Evolutionary conservation across 352 stramenopile genomes (phyloP), one percentile per base, ranked within the genome.

Genomic region (Phytophthora agathidicida): DNA sequence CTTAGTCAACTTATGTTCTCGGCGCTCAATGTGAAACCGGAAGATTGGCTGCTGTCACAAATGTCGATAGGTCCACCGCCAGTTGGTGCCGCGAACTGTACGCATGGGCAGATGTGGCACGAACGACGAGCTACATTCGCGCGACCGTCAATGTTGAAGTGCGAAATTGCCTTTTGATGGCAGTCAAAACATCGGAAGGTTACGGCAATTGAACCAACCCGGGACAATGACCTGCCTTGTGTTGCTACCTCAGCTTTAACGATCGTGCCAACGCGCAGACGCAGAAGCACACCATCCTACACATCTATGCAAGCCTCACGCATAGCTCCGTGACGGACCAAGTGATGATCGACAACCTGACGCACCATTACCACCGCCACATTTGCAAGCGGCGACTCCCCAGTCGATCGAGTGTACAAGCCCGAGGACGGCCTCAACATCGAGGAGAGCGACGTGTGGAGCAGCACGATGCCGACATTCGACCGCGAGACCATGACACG

Each of bases 221-320:
- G 7, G 26, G 27, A 14, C 3, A 8, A 65, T 65, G 48, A 54
- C 28, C 20, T 19, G 11, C 2, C 19, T 45, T 2, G 26, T 33
- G 31, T 43, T 33, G 22, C 22, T 2, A 22, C 16, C 11, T 10
- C 24, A 36, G 7, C 32, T 33, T n/a, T 54, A 62, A 55, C 42
- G 17, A 26, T 17, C 22, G 23, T 53, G 41, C 38, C 23, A 24
- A 38, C 28, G n/a, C 19, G 37, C n/a, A 36, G 53, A 48, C 26
- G 7, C 60, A 86, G 66, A 88, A 91, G 58, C 80, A 88, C 39
- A 91, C 74, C n/a, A 71, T 92, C 16, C 55, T 92, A 43, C 83
- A 92, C 67, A 85, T 90, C 68, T 90, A 92, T 44, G 73, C 76
- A 2, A 92, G 80, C 65, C 83, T 92, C 68, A 85, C 83, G 49